Evolutionary conservation across 139 green algal species (phyloP).

Genomic region (Chlorella sp.): DNA sequence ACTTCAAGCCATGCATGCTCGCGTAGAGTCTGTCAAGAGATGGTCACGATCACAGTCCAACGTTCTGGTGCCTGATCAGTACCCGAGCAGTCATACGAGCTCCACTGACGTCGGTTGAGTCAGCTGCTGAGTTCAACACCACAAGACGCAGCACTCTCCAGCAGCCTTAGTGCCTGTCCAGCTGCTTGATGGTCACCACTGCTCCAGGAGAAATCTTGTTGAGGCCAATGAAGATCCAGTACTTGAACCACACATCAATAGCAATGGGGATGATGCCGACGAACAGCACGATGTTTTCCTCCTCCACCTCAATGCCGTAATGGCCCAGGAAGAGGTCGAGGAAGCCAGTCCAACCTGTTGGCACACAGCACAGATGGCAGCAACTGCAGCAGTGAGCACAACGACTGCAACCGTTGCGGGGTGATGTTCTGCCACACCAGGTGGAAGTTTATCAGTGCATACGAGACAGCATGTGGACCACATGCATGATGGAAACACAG

Average conservation of each 20-base stretch:
- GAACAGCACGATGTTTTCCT: conserved; percentile 45
- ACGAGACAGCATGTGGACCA: neutral
- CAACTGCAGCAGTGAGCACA: neutral
- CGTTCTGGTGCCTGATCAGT: too few relatives aligned
- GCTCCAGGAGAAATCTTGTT: conserved; percentile 74
- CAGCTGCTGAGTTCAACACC: too few relatives aligned
- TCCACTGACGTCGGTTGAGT: too few relatives aligned
- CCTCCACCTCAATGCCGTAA: conserved; percentile 73
- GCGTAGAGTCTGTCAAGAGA: too few relatives aligned
- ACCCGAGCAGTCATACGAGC: too few relatives aligned
- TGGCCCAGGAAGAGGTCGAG: conserved; percentile 68
- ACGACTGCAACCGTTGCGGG: neutral
- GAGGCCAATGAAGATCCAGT: conserved; percentile 84
- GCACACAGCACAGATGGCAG: neutral
- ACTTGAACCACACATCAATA: conserved; percentile 87
- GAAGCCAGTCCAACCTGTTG: conserved; percentile 78
- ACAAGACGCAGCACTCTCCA: too few relatives aligned
- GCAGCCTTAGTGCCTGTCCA: conserved; percentile 17
- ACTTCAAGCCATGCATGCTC: too few relatives aligned
- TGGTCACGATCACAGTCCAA: too few relatives aligned
- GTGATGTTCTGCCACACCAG: neutral
- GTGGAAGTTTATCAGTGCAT: neutral
- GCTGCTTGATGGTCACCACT: conserved; percentile 75
- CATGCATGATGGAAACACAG: neutral
- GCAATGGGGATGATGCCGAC: conserved; percentile 74